These are phyloP conservation scores for Saccharomyces pastorianus DNA, from an alignment of 1,139 yeast genomes.

Conservation along the genomic window DNA sequence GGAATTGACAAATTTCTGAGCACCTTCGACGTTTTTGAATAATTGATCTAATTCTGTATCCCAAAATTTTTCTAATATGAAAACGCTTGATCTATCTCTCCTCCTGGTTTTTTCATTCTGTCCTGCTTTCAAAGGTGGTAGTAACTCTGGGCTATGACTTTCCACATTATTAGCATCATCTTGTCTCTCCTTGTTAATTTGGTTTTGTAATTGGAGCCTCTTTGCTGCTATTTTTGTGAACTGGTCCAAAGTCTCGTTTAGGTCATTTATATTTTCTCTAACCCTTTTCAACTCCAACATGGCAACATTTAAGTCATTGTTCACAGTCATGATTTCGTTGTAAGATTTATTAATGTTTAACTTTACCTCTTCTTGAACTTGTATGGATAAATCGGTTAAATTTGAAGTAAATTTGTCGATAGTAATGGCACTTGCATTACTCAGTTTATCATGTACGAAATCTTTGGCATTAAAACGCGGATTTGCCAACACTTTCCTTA, in stretches of 20 bases:
- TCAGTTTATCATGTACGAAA: constrained; percentile 48
- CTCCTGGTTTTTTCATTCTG: constrained; percentile 15
- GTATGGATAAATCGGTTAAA: constrained; percentile 44
- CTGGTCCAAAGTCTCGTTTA: constrained; percentile 55
- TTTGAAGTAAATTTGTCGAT: constrained; percentile 63
- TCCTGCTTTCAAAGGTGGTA: constrained; percentile 21
- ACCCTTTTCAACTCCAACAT: constrained; percentile 56
- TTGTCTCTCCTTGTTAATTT: constrained; percentile 2
- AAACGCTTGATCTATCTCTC: constrained; percentile 59
- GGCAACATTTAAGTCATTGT: constrained; percentile 55
- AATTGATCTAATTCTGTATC: constrained; percentile 61
- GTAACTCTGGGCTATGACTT: constrained; percentile 5
- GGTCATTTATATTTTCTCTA: constrained; percentile 51
- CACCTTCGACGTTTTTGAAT: constrained; percentile 83
- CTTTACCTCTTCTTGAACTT: constrained; percentile 58
- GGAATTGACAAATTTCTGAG: constrained; percentile 71
- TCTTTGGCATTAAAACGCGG: constrained; percentile 41
- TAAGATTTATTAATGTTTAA: constrained; percentile 62
- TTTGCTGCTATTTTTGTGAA: constrained; percentile 65
- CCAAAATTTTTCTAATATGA: constrained; percentile 76
- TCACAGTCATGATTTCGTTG: constrained; percentile 60
- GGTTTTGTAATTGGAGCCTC: constrained; percentile 41
- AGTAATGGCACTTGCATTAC: constrained; percentile 66
- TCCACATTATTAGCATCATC: background rate
- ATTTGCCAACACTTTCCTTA: constrained; percentile 28